phyloP scores from a whole-genome alignment of 2,329 filamentous ascomycete species.

The Tolypocladium pustulatum region DNA sequence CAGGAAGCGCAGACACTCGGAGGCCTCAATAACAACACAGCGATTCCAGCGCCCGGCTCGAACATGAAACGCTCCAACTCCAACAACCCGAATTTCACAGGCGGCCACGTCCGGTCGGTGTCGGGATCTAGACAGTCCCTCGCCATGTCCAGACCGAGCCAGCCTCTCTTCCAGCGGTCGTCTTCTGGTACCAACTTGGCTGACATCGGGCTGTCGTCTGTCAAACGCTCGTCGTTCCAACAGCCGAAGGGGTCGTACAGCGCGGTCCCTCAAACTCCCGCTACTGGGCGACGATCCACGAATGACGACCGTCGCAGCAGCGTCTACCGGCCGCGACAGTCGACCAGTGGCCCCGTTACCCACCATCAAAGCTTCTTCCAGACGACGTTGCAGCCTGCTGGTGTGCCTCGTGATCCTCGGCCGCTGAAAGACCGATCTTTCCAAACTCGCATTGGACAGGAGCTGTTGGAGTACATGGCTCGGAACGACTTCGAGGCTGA shows the following conservation, averaged over 20 bases:
- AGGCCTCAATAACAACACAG: constrained; percentile 70
- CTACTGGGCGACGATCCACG: constrained; percentile 34
- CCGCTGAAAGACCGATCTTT: constrained; percentile 73
- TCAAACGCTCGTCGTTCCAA: constrained; percentile 72
- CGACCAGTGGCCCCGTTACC: constrained; percentile 52
- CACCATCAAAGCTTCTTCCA: constrained; percentile 88
- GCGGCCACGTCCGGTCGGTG: constrained; percentile 67
- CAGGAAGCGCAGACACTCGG: constrained; percentile 62
- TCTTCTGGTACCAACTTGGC: constrained; percentile 74
- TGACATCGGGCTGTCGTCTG: constrained; percentile 72
- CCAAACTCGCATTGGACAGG: constrained; percentile 74
- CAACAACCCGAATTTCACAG: constrained; percentile 54
- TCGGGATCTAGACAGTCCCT: constrained; percentile 81
- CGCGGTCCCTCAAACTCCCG: constrained; percentile 37
- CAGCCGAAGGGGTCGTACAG: constrained; percentile 49
- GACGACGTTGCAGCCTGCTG: constrained; percentile 69
- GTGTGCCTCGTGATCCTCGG: constrained; percentile 76
- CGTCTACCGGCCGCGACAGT: constrained; percentile 62
- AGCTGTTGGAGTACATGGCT: constrained; percentile 83
- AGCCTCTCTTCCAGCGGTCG: constrained; percentile 76
- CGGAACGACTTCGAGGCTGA: constrained; percentile 96
- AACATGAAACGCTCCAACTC: constrained; percentile 90
- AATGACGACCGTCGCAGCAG: constrained; percentile 66
- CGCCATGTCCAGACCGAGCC: constrained; percentile 70
- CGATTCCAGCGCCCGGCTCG: constrained; percentile 82